Base-by-base conservation (phyloP, 345 rosid genomes). In the Eucalyptus cloeziana region DNA sequence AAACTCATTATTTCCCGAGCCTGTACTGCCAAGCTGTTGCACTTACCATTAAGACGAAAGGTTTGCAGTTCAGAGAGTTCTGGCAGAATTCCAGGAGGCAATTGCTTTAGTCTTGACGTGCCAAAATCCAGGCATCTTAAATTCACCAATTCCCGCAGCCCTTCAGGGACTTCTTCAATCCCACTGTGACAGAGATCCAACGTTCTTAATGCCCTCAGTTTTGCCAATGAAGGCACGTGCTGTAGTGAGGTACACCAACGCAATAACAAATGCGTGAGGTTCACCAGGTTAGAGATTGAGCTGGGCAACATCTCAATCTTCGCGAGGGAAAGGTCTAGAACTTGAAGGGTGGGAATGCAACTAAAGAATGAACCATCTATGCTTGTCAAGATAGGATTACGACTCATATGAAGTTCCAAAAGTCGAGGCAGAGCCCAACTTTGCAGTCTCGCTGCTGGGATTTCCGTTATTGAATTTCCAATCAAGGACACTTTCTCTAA, bases 381-480 rank as follows among this genome's bases (percentile, higher is more conserved):
- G n/a, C 31, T 60, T 27, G 0, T 1, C 67, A 60, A 60, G 56
- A 2, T 0, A 1, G 0, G 4, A 60, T 60, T 60, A 0, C 0
- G 0, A 1, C 31, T 60, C 67, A 60, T 27, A 27, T 25, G 14
- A 60, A 60, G 31, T 27, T 60, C 67, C 67, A 11, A 60, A 60
- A 60, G 67, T 60, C 3, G 67, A 60, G 67, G 67, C 67, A 3
- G 67, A 27, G n/a, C 67, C 67, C 67, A 60, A 13, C 67, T 25
- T 10, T 5, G 67, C 31, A 5, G n/a, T 60, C 31, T 60, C 31
- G 0, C 31, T 25, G 67, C 67, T 60, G 15, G 67, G 14, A 60
- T 60, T 60, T 4, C 15, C 2, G 0, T 0, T 25, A 60, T 11
- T 10, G 31, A 60, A 60, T 60, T 60, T 0, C 0, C 0, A 5